phyloP scores from a whole-genome alignment of 2,329 filamentous ascomycete genomes.

The Didymella arachidicola region DNA sequence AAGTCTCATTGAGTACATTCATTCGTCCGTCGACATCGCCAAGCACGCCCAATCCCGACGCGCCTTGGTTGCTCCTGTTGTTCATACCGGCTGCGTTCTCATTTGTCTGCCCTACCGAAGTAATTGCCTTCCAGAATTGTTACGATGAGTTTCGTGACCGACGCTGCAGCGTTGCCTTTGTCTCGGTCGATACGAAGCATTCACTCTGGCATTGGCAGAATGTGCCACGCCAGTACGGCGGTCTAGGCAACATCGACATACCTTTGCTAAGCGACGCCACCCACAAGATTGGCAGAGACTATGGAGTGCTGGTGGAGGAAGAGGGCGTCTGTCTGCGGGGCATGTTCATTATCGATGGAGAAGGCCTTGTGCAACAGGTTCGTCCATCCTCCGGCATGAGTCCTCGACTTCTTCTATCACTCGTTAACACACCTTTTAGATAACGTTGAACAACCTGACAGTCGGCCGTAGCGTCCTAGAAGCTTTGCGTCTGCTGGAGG shows the following conservation, averaged over 20 bases:
- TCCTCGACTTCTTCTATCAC: background rate
- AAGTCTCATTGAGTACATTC: slow-evolving; percentile 35
- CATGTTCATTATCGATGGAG: slow-evolving; percentile 42
- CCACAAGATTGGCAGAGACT: slow-evolving; percentile 40
- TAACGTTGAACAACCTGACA: slow-evolving; percentile 41
- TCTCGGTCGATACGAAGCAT: slow-evolving; percentile 45
- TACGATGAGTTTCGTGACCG: slow-evolving; percentile 40
- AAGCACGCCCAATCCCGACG: slow-evolving; percentile 12
- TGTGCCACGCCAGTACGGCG: slow-evolving; percentile 40
- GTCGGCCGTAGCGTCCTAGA: slow-evolving; percentile 44
- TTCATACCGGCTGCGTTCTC: slow-evolving; percentile 45
- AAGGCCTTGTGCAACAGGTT: slow-evolving; percentile 42
- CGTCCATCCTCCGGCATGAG: background rate
- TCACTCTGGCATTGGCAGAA: slow-evolving; percentile 43
- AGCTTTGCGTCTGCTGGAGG: slow-evolving; percentile 41
- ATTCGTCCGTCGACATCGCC: slow-evolving; percentile 25
- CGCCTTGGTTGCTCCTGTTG: slow-evolving; percentile 41
- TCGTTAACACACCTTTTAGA: slow-evolving; percentile 14
- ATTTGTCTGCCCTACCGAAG: slow-evolving; percentile 44
- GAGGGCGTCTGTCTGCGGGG: slow-evolving; percentile 40
- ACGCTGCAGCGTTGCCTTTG: slow-evolving; percentile 37
- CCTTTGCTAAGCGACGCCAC: slow-evolving; percentile 40
- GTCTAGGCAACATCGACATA: slow-evolving; percentile 39
- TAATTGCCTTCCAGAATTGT: slow-evolving; percentile 42
- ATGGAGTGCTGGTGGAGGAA: slow-evolving; percentile 42